Evolutionary conservation across 139 green algal genomes (phyloP).

Genomic region (Chlorella sp.): DNA sequence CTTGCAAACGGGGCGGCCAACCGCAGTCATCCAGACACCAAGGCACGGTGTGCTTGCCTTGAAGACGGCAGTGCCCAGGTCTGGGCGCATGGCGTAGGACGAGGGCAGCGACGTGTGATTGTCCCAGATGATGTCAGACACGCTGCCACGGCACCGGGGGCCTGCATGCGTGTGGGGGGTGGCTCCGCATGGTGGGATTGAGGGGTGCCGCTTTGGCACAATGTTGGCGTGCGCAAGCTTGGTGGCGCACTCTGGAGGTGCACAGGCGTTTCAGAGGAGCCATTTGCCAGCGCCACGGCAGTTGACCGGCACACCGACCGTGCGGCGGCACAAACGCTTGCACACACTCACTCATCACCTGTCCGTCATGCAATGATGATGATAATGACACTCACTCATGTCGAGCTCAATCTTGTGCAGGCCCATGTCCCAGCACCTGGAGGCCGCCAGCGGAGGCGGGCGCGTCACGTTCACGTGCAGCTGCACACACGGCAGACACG

Average conservation of each 20-base stretch:
- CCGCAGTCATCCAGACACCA: not conserved
- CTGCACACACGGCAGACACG: no score
- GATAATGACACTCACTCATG: not conserved
- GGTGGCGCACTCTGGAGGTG: not conserved
- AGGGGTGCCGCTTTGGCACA: not conserved
- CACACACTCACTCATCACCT: no score
- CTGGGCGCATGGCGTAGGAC: not conserved
- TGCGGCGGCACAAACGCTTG: no score
- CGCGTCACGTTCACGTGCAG: not conserved
- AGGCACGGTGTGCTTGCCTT: not conserved
- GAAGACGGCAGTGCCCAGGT: not conserved
- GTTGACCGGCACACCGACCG: not conserved
- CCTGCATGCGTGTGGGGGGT: not conserved
- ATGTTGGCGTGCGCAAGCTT: not conserved
- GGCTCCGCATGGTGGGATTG: not conserved
- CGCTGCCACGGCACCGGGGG: not conserved
- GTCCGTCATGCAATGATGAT: no score
- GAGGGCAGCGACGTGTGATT: not conserved
- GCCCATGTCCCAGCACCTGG: not conserved
- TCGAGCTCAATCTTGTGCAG: not conserved
- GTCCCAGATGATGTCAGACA: not conserved
- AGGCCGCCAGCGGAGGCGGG: no score
- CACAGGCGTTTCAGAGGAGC: not conserved
- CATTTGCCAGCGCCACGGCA: not conserved
- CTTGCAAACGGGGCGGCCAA: not conserved